Base-by-base conservation (phyloP, 306 rosid species). In the Acacia crassicarpa region DNA sequence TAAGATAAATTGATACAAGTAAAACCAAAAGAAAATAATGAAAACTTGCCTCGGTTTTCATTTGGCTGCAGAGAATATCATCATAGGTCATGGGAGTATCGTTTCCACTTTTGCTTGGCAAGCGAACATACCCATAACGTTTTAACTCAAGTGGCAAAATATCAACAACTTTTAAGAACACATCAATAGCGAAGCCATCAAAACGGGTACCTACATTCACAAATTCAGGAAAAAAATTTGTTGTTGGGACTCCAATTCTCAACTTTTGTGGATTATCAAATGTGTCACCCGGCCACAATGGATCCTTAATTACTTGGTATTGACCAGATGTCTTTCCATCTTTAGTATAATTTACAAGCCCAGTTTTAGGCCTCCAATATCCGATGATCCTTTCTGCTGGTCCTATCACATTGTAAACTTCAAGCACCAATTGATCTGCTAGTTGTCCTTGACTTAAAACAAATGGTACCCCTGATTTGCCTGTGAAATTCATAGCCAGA, bases 381-480 rank as follows among this genome's bases (percentile, higher is more conserved):
- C 91, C 89, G 14, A 88, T 62, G 22, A 77, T 9, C n/a, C 75
- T 82, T 81, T 88, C 85, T 2, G 9, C 70, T n/a, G 35, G 44
- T 11, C 84, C 83, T 2, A 82, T 8, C 72, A 84, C 71, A 54
- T 88, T 88, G 74, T 79, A 46, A 11, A 88, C 72, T 71, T 88
- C 86, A 79, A 79, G 62, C 17, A 11, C 9, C 38, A 82, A 74
- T 16, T 81, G 65, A 45, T 79, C 32, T 27, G 27, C 65, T 67
- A 88, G 63, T 46, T 83, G 81, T 41, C 89, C 82, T 1, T 77
- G 17, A 1, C 43, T 56, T 33, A 84, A 56, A 25, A 6, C 15
- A 48, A 88, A 81, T 33, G 76, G 0, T 2, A 20, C 3, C 63
- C 89, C 86, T 19, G 79, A 46, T 4, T 76, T 8, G n/a, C 82